Base-by-base conservation (phyloP, 768 basidiomycete species). In the Russula sp. region DNA sequence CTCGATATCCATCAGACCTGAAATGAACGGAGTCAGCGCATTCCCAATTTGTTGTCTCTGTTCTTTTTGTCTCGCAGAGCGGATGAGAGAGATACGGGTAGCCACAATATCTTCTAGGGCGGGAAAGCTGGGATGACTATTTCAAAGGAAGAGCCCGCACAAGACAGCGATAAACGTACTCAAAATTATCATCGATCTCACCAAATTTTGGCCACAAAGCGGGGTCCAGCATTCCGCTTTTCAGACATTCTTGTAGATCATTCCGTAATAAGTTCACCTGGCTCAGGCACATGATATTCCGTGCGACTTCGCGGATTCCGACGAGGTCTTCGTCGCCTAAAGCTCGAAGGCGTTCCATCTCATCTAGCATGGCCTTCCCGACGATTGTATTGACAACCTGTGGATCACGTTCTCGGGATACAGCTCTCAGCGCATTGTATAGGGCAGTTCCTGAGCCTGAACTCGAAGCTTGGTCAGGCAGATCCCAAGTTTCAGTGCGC, bases 401-500 rank as follows among this genome's bases (percentile, higher is more conserved):
- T 0, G 73, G 69, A 68, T 87, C 83, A 43, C 90, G 81, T 69
- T 92, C 91, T 5, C 90, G 82, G 66, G 95, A 84, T n/a, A 93
- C 75, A 0, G 92, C 85, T 45, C 89, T 83, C 38, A 99, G 77
- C 4, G 90, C 85, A 36, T 80, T 77, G 72, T 96, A 99, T 5
- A 98, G 75, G 2, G 85, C 74, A 14, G 81, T 78, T 25, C 82
- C 83, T 9, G 83, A 72, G 32, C 75, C 75, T 25, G 74, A 74
- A 56, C 77, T 73, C 1, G 73, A 72, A 10, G 74, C 65, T 0
- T 77, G 76, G 52, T 89, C 83, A 1, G 95, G 95, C 29, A 99
- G 76, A 73, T 98, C 95, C 97, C 97, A 99, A 1, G 86, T 87
- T 63, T 89, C 91, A 0, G 94, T 96, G 49, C 95, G 81, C 97